Base-by-base conservation (phyloP, 495 filamentous ascomycete genomes). In the Filosporella fistucella region DNA sequence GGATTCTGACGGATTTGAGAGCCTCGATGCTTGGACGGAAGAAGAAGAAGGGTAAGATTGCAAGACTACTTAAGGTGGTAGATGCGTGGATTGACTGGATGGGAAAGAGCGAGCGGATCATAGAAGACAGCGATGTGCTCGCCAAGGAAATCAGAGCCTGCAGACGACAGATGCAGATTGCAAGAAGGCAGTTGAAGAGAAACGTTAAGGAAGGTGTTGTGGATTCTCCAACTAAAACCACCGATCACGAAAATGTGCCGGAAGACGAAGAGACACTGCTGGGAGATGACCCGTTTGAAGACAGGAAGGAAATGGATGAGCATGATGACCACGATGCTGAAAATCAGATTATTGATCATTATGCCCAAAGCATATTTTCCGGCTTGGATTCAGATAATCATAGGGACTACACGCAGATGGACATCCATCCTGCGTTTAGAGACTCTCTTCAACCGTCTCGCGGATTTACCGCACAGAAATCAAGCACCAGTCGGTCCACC, bases 71-170 rank as follows among this genome's bases (percentile, higher is more conserved):
- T 23, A 51, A 53, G 30, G 42, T 70, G 11, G 56, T 76, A 8
- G 63, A 67, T n/a, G 55, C 51, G 10, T 76, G 72, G 72, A 68
- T 72, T 23, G 42, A 52, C 3, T 33, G 52, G 24, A 46, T 23
- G 16, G 50, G 40, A 4, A 25, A 30, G 14, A 40, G 34, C 2
- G 16, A 45, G 3, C 29, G 21, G 24, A 38, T 55, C 7, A n/a
- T 16, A 1, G 12, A 9, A 10, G 23, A 41, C 11, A 49, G 45
- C 29, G 45, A 52, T 17, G 14, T 5, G 0, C 13, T 56, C 12
- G 56, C 28, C 10, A 40, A 37, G 12, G 44, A 46, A 28, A 42
- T 58, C 4, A 17, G 24, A 10, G 14, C n/a, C 9, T 34, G 22
- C 14, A 42, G 54, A 30, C 34, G 44, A 24, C 14, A 42, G 34